Conservation (phyloP, 2,329 filamentous ascomycete species). For the Colletotrichum tropicale region DNA sequence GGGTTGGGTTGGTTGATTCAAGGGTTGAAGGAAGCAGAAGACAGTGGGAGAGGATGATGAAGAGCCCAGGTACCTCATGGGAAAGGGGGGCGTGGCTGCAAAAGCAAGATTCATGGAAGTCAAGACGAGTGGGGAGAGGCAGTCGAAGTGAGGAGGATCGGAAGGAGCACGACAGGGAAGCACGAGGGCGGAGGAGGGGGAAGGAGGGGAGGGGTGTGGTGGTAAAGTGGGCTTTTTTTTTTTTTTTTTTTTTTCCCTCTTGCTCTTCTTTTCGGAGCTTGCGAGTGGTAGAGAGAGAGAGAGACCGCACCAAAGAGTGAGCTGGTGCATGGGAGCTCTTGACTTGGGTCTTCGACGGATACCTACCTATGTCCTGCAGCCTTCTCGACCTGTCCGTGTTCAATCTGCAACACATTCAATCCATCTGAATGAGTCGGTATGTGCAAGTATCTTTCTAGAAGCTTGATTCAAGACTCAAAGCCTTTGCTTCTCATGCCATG, state of each 20-base stretch:
- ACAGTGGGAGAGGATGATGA: not conserved
- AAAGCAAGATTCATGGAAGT: not conserved
- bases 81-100: slow-evolving; percentile 1
- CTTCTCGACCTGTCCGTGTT: not conserved
- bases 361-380: not conserved
- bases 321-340: not conserved
- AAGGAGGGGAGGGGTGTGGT: not conserved
- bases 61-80: not conserved
- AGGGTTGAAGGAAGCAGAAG: slow-evolving; percentile 4
- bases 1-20: slow-evolving; percentile 13
- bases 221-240: not conserved
- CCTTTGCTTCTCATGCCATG: not conserved
- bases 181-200: not conserved
- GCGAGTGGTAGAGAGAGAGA: slow-evolving; percentile 6
- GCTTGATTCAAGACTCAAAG: not conserved
- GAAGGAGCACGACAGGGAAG: slow-evolving; percentile 9
- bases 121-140: not conserved
- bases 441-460: not conserved
- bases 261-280: slow-evolving; percentile 17
- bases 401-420: not conserved
- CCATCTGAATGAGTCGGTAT: not conserved
- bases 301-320: not conserved
- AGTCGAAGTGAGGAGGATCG: not conserved
- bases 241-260: not conserved
- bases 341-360: not conserved